These are phyloP conservation scores for Saccharomycopsis javanensis DNA, from an alignment of 805 yeast species.

Conservation along the genomic window DNA sequence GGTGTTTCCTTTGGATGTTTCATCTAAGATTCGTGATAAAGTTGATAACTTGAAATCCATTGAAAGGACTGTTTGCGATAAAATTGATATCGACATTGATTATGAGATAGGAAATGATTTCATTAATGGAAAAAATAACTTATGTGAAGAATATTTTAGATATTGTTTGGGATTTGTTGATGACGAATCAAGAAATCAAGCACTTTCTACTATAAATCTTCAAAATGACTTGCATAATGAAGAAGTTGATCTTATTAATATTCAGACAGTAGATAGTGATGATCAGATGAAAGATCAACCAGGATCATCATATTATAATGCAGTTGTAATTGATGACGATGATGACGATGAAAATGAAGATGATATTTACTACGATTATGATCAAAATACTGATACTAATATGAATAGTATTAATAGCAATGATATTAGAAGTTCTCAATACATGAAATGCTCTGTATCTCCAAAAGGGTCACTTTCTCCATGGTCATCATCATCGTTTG, in stretches of 20 bases:
- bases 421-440: background rate
- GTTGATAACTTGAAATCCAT: constrained; percentile 10
- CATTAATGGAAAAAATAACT: background rate
- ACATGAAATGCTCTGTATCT: background rate
- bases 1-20: constrained; percentile 12
- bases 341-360: background rate
- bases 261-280: background rate
- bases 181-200: background rate
- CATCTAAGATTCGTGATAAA: background rate
- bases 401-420: background rate
- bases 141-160: constrained; percentile 13
- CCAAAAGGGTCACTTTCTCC: background rate
- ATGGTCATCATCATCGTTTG: background rate
- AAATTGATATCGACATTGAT: constrained; percentile 16
- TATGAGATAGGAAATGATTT: constrained; percentile 3
- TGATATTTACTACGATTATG: background rate
- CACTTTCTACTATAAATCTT: background rate
- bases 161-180: constrained; percentile 16
- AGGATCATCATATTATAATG: background rate
- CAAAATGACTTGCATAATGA: background rate
- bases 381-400: background rate
- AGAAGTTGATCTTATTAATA: background rate
- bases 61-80: constrained; percentile 12
- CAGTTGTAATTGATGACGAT: background rate
- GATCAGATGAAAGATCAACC: background rate